These are phyloP conservation scores for Acmispon strigosus DNA, from an alignment of 306 rosid genomes.

Conservation along the genomic window DNA sequence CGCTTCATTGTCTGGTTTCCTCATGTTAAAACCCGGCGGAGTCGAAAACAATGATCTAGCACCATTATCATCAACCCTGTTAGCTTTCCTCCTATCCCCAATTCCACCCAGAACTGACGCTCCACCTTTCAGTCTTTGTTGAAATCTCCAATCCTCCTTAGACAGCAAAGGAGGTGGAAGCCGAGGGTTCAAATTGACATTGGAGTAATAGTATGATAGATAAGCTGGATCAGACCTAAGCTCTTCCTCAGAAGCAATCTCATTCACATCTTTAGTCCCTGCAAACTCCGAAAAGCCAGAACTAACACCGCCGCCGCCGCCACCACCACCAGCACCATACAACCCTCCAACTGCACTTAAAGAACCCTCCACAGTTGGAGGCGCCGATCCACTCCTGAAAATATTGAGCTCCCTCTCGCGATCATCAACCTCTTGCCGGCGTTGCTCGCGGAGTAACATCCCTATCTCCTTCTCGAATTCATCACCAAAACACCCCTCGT, in stretches of 20 bases:
- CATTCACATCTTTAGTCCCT: slow-evolving; percentile 50
- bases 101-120: slow-evolving; percentile 64
- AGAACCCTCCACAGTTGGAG: slow-evolving; percentile 89
- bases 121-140: slow-evolving; percentile 35
- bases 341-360: slow-evolving; percentile 74
- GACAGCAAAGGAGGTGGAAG: slow-evolving; percentile 86
- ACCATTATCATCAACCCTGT: slow-evolving; percentile 40
- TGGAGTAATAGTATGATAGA: slow-evolving; percentile 62
- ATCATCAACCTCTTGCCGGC: slow-evolving; percentile 67
- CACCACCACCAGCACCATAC: slow-evolving; percentile 18
- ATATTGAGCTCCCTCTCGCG: slow-evolving; percentile 52
- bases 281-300: slow-evolving; percentile 37
- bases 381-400: slow-evolving; percentile 44
- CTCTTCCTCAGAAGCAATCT: slow-evolving; percentile 70
- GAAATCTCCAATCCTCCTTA: slow-evolving; percentile 54
- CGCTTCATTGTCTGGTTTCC: slow-evolving; percentile 44
- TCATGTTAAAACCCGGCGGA: slow-evolving; percentile 69
- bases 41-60: slow-evolving; percentile 49
- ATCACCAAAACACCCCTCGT: slow-evolving; percentile 81
- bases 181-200: slow-evolving; percentile 79
- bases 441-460: slow-evolving; percentile 64
- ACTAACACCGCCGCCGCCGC: not conserved
- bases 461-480: slow-evolving; percentile 88
- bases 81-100: slow-evolving; percentile 70
- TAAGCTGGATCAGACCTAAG: slow-evolving; percentile 95